A percentile compares a stretch with the other conserved stretches of the same genome.
phyloP scores from a whole-genome alignment of 2,329 filamentous ascomycete genomes.

The Purpureocillium takamizusanense region DNA sequence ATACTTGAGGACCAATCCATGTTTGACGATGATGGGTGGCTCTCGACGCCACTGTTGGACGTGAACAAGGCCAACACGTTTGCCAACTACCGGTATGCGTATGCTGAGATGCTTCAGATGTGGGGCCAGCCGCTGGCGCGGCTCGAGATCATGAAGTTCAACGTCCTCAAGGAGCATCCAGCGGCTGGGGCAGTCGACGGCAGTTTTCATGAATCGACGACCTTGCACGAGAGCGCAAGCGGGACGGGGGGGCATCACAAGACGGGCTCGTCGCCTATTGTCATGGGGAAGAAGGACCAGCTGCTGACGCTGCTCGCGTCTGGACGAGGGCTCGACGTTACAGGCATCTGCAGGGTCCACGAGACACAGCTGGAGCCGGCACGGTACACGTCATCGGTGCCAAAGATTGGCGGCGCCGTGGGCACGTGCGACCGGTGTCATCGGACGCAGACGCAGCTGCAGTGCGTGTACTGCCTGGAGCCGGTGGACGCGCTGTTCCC shows the following conservation, averaged over 20 bases:
- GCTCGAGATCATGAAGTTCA: slow-evolving; percentile 62
- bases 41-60: slow-evolving; percentile 49
- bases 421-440: slow-evolving; percentile 44
- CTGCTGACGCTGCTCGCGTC: slow-evolving; percentile 40
- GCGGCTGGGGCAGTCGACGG: slow-evolving; percentile 16
- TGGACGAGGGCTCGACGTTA: slow-evolving; percentile 51
- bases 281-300: slow-evolving; percentile 48
- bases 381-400: slow-evolving; percentile 32
- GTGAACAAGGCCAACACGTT: slow-evolving; percentile 38
- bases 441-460: slow-evolving; percentile 44
- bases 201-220: slow-evolving; percentile 25
- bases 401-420: slow-evolving; percentile 35
- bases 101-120: slow-evolving; percentile 60
- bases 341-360: slow-evolving; percentile 53
- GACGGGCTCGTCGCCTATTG: slow-evolving; percentile 38
- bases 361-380: slow-evolving; percentile 54
- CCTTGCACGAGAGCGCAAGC: slow-evolving; percentile 28
- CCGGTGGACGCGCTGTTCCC: slow-evolving; percentile 51
- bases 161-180: slow-evolving; percentile 44
- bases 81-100: slow-evolving; percentile 53
- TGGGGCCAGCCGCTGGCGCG: slow-evolving; percentile 55
- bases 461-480: slow-evolving; percentile 54
- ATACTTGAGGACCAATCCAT: slow-evolving; percentile 52
- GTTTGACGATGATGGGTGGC: slow-evolving; percentile 61
- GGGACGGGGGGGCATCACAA: slow-evolving; percentile 24